Conservation (phyloP, 1,284 basidiomycete species). For the Filobasidium uniguttulatum region DNA sequence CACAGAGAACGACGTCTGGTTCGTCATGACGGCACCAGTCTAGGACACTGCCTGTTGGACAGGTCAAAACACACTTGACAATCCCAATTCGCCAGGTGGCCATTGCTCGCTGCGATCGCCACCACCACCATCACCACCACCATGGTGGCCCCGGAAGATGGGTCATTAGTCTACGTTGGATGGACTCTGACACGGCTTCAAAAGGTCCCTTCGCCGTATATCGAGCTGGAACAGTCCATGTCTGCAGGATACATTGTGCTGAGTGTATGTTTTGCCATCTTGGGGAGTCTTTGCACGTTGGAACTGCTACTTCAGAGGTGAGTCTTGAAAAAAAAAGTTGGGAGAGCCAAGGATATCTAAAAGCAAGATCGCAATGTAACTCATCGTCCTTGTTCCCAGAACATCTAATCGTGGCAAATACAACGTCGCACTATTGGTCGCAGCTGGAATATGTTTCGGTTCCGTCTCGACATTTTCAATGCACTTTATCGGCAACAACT, state of each 20-base stretch:
- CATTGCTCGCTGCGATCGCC: no score
- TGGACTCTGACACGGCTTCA: no score
- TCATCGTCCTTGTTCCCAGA: constrained; percentile 19
- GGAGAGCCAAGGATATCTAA: neutral
- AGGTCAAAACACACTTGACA: no score
- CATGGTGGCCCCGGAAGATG: no score
- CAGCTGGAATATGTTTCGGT: constrained; percentile 38
- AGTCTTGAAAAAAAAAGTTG: neutral
- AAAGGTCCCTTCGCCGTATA: constrained; percentile 18
- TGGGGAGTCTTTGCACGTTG: constrained; percentile 37
- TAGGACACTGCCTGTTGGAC: no score
- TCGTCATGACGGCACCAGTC: no score
- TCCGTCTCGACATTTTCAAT: constrained; percentile 38
- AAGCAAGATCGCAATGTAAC: neutral
- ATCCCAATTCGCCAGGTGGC: no score
- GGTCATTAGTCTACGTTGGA: no score
- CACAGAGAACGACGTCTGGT: no score
- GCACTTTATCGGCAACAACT: constrained; percentile 40
- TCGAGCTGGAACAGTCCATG: constrained; percentile 28
- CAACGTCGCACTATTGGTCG: constrained; percentile 34
- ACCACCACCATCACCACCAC: no score
- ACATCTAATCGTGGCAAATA: constrained; percentile 35
- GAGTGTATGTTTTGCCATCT: constrained; percentile 34
- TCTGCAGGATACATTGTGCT: constrained; percentile 36
- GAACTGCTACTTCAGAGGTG: constrained; percentile 31